A percentile compares a stretch with the other conserved stretches of the same genome.
Evolutionary conservation across 176 grass and related monocot species (phyloP).

Genomic region (Otatea glauca): DNA sequence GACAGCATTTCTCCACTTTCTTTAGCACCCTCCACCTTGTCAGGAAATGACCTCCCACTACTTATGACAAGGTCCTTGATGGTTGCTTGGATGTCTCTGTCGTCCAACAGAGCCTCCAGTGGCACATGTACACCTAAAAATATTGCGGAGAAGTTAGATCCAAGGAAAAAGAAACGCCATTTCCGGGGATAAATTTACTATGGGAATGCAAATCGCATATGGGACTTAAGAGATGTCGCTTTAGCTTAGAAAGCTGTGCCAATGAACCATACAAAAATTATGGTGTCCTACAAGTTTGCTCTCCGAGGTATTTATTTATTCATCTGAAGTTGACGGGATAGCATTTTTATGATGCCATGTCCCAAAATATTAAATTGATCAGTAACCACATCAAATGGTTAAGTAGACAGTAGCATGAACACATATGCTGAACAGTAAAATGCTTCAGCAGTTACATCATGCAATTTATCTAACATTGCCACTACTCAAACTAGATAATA

Average conservation of each 20-base stretch:
- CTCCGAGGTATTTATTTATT: slow-evolving; percentile 23
- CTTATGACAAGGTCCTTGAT: slow-evolving; percentile 76
- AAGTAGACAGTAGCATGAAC: not conserved
- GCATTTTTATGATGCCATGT: slow-evolving; percentile 31
- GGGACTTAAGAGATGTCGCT: slow-evolving; percentile 30
- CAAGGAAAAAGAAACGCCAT: slow-evolving; percentile 27
- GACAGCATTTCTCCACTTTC: slow-evolving; percentile 52
- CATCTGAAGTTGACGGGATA: slow-evolving; percentile 25
- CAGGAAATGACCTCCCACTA: slow-evolving; percentile 81
- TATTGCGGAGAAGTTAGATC: slow-evolving; percentile 46
- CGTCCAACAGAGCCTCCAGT: slow-evolving; percentile 75
- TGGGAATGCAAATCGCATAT: slow-evolving; percentile 16
- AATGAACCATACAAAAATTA: slow-evolving; percentile 36
- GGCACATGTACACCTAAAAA: slow-evolving; percentile 82
- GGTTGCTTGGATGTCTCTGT: slow-evolving; percentile 71
- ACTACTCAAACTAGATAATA: slow-evolving; percentile 29
- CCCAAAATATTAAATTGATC: slow-evolving; percentile 28
- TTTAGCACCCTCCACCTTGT: slow-evolving; percentile 36
- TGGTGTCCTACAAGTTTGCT: slow-evolving; percentile 37
- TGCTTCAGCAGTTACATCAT: slow-evolving; percentile 15
- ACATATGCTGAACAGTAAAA: slow-evolving; percentile 7
- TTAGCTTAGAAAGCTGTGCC: slow-evolving; percentile 41
- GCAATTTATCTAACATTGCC: not conserved
- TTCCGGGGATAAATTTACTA: not conserved
- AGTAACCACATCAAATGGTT: not conserved